phyloP scores from a whole-genome alignment of 2,329 filamentous ascomycete species.

The Claviceps capensis region DNA sequence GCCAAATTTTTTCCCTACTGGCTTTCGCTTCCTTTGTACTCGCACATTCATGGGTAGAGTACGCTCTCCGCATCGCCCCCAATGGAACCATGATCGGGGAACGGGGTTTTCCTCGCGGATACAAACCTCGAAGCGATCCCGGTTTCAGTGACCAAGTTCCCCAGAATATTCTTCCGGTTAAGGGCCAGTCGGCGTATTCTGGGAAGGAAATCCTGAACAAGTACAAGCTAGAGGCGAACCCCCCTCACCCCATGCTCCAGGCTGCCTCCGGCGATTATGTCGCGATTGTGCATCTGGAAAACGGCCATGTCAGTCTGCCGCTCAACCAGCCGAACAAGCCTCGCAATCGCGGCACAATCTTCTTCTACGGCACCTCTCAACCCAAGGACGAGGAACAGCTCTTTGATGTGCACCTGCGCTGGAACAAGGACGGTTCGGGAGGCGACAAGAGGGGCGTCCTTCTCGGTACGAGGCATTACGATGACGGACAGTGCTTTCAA shows the following conservation, averaged over 20 bases:
- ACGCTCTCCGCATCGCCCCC: constrained; percentile 53
- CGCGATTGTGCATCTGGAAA: constrained; percentile 57
- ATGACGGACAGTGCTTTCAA: constrained; percentile 86
- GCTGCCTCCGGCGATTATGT: constrained; percentile 48
- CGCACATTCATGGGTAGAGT: constrained; percentile 76
- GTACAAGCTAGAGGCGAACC: constrained; percentile 21
- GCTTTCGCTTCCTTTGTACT: constrained; percentile 17
- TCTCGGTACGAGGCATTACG: constrained; percentile 65
- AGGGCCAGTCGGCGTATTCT: constrained; percentile 50
- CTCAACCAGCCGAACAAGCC: constrained; percentile 45
- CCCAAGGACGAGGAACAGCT: constrained; percentile 37
- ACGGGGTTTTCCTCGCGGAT: constrained; percentile 64
- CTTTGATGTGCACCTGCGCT: constrained; percentile 56
- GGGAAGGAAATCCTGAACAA: constrained; percentile 38
- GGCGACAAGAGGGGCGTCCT: constrained; percentile 68
- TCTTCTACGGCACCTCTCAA: constrained; percentile 56
- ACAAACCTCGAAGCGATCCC: constrained; percentile 39
- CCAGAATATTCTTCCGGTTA: constrained; percentile 48
- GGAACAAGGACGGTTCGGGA: constrained; percentile 69
- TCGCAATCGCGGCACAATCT: constrained; percentile 55
- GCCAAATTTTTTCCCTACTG: constrained; percentile 13
- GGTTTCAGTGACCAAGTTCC: constrained; percentile 45
- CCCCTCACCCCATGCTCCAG: constrained; percentile 47
- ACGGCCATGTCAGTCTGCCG: constrained; percentile 58
- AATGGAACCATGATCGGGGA: constrained; percentile 61